Conservation (phyloP, 2,329 filamentous ascomycete species). For the Atkinsonella texensis region DNA sequence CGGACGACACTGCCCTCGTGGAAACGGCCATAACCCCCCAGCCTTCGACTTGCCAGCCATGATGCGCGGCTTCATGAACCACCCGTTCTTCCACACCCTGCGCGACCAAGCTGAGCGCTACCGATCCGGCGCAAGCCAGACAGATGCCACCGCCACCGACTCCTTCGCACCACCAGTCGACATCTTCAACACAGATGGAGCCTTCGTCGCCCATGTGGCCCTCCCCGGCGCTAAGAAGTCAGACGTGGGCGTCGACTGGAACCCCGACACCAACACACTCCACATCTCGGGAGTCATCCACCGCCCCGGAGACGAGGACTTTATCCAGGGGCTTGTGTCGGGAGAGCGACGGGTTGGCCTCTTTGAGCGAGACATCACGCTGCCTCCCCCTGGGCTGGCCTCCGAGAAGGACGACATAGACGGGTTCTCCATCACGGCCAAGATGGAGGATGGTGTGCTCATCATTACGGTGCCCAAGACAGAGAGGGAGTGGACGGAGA, state of each 20-base stretch:
- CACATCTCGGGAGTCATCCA: constrained; percentile 62
- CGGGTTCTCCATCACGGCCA: constrained; percentile 55
- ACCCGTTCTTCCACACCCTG: constrained; percentile 31
- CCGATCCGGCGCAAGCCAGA: constrained; percentile 1
- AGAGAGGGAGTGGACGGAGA: constrained; percentile 53
- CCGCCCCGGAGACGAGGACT: constrained; percentile 57
- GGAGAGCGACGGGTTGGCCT: constrained; percentile 60
- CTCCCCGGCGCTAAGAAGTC: constrained; percentile 71
- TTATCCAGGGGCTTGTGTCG: constrained; percentile 49
- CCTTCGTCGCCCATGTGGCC: constrained; percentile 62
- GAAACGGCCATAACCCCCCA: constrained; percentile 10
- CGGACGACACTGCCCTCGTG: neutral
- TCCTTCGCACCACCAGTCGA: constrained; percentile 57
- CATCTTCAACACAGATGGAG: constrained; percentile 54
- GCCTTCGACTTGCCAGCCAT: constrained; percentile 27
- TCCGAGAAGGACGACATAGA: constrained; percentile 48
- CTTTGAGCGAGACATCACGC: constrained; percentile 58
- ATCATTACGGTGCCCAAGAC: constrained; percentile 66
- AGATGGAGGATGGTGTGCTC: constrained; percentile 67
- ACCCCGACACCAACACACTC: constrained; percentile 53
- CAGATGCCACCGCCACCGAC: constrained; percentile 14
- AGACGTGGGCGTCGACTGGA: constrained; percentile 66
- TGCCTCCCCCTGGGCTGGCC: constrained; percentile 33
- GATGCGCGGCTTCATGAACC: constrained; percentile 26
- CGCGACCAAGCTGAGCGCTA: constrained; percentile 25